Evolutionary conservation across 83 land plant species (phyloP).

Genomic region (Picea abies): DNA sequence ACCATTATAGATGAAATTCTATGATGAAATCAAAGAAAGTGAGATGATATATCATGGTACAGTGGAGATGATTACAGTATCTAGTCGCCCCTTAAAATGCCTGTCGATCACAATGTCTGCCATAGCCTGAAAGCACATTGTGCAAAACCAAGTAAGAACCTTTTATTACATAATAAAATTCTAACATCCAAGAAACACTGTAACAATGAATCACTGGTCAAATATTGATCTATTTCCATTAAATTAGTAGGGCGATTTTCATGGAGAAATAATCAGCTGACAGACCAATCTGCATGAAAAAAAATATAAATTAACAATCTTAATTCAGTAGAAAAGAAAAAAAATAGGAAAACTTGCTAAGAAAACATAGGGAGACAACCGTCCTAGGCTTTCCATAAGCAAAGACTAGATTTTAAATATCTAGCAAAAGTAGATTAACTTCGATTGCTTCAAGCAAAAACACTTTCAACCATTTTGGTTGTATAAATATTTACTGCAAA

Average conservation of each 20-base stretch:
- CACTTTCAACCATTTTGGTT: too few relatives aligned
- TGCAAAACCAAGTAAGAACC: neutral
- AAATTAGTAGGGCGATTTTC: neutral
- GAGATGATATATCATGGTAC: neutral
- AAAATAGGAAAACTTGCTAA: neutral
- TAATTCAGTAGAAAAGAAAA: neutral
- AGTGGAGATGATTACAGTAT: conserved; percentile 45
- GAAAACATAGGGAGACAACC: neutral
- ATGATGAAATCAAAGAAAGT: neutral
- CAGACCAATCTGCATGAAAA: neutral
- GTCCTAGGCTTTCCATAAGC: neutral
- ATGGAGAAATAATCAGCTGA: neutral
- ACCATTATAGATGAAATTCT: neutral
- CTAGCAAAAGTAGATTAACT: neutral
- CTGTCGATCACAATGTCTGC: conserved; percentile 52
- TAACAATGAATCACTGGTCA: neutral
- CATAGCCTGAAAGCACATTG: conserved; percentile 56
- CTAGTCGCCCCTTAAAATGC: conserved; percentile 57
- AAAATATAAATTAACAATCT: conserved; percentile 5
- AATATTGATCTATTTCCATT: neutral
- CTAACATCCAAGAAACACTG: conserved; percentile 1
- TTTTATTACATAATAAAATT: neutral
- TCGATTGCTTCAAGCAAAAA: too few relatives aligned
- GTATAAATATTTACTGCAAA: neutral
- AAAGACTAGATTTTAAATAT: neutral